Base-by-base conservation (phyloP, 805 yeast genomes). In the Wickerhamiella cacticola region DNA sequence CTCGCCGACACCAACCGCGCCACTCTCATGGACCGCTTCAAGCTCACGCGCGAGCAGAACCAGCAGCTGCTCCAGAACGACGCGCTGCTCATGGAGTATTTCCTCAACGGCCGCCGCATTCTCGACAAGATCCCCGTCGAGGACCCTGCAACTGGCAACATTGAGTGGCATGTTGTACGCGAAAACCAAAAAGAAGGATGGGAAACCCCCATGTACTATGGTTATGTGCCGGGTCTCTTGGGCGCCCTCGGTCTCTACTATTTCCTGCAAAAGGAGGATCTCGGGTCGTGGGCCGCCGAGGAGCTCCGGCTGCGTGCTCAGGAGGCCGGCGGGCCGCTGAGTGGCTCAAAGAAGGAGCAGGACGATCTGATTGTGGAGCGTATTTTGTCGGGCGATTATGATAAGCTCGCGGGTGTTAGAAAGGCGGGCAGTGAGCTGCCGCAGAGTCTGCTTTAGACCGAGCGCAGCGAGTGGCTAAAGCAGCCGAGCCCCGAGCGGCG, bases 111-210 rank as follows among this genome's bases (percentile, higher is more conserved):
- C 33, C 79, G 81, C 43, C 70, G 76, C 57, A 80, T 84, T 57
- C 72, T 85, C 54, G 95, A 84, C 63, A 84, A 84, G 66, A 76
- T 84, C 50, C 94, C 95, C 39, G 82, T 76, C 62, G 82, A 79
- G 65, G 92, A 82, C 64, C 78, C 81, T 38, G 69, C 77, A 34
- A 79, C 84, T 15, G 94, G 94, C 31, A 81, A 78, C 58, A 74
- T 83, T 57, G 77, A 78, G 58, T 84, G 92, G 94, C 74, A 77
- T 57, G 67, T 83, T 49, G 78, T 85, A 41, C 73, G 92, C 53
- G 86, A 78, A 60, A 75, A 79, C 47, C 78, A 74, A 57, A 78
- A 78, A 60, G 94, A 84, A 67, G 94, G 94, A 43, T 84, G 94
- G 94, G 94, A 85, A 62, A 69, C 70, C 53, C 70, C 82, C 48